Evolutionary conservation across 805 yeast genomes (phyloP).

Genomic region (Yarrowia alimentaria): DNA sequence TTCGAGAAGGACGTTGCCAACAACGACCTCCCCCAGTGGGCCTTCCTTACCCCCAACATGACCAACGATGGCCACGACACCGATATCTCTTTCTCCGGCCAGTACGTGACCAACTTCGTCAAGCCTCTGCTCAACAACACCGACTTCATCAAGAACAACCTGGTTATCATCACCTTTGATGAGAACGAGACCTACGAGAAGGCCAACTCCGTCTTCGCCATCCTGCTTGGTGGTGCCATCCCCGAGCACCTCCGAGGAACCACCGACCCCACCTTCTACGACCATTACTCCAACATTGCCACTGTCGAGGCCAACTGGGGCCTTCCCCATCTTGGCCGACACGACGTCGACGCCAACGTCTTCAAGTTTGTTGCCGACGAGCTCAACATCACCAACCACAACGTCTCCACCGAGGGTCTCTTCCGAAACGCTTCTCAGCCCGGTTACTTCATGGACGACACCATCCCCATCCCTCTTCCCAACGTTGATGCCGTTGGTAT

Average conservation of each 20-base stretch:
- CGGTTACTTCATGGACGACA: slow-evolving; percentile 20
- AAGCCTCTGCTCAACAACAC: slow-evolving; percentile 47
- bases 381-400: slow-evolving; percentile 31
- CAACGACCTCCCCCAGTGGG: slow-evolving; percentile 51
- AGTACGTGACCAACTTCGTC: slow-evolving; percentile 49
- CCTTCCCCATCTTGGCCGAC: slow-evolving; percentile 51
- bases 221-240: slow-evolving; percentile 51
- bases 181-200: slow-evolving; percentile 48
- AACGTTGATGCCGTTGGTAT: slow-evolving; percentile 6
- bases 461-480: slow-evolving; percentile 9
- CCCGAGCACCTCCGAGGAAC: slow-evolving; percentile 47
- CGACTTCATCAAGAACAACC: slow-evolving; percentile 49
- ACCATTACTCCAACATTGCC: slow-evolving; percentile 53
- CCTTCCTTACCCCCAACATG: slow-evolving; percentile 55
- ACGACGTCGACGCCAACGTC: slow-evolving; percentile 52
- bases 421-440: slow-evolving; percentile 24
- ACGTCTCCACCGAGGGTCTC: slow-evolving; percentile 23
- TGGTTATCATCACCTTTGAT: slow-evolving; percentile 51
- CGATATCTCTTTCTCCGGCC: slow-evolving; percentile 47
- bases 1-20: slow-evolving; percentile 45
- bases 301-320: slow-evolving; percentile 53
- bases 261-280: slow-evolving; percentile 50
- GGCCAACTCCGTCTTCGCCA: slow-evolving; percentile 48
- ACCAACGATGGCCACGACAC: slow-evolving; percentile 54
- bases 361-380: slow-evolving; percentile 46